Evolutionary conservation across 495 filamentous ascomycete genomes (phyloP).

Genomic region (Daldinia decipiens): DNA sequence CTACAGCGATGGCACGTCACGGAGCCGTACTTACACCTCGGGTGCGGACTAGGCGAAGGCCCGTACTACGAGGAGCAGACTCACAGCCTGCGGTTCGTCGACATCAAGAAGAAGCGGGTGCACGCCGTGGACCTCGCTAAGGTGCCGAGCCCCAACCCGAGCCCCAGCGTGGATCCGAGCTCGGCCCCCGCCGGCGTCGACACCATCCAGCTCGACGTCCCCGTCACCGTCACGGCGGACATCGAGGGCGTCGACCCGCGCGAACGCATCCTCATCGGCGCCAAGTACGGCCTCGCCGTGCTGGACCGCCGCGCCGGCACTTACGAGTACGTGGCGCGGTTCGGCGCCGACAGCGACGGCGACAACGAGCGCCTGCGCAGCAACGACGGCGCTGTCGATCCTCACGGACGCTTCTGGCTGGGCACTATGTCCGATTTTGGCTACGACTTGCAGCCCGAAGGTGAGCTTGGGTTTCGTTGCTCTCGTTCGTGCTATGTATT

Average conservation of each 20-base stretch:
- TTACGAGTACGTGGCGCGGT: slow-evolving; percentile 57
- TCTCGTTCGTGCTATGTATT: no score
- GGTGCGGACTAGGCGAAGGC: slow-evolving; percentile 82
- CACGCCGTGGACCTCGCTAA: slow-evolving; percentile 76
- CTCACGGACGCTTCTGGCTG: slow-evolving; percentile 84
- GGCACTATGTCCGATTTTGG: slow-evolving; percentile 87
- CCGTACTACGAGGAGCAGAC: slow-evolving; percentile 78
- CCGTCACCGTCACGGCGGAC: slow-evolving; percentile 83
- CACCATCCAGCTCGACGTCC: slow-evolving; percentile 72
- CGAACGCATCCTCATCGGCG: slow-evolving; percentile 76
- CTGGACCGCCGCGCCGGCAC: slow-evolving; percentile 67
- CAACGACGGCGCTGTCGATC: slow-evolving; percentile 88
- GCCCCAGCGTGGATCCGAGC: slow-evolving; percentile 64
- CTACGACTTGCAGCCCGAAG: slow-evolving; percentile 62
- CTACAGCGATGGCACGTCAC: slow-evolving; percentile 58
- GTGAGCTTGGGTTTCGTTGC: slow-evolving; percentile 48
- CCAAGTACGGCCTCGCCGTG: slow-evolving; percentile 82
- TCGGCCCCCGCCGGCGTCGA: slow-evolving; percentile 65
- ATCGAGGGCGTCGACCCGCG: slow-evolving; percentile 73
- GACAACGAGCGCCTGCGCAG: slow-evolving; percentile 63
- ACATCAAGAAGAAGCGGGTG: slow-evolving; percentile 82
- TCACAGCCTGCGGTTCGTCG: slow-evolving; percentile 84
- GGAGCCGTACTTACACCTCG: slow-evolving; percentile 78
- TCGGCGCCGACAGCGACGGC: slow-evolving; percentile 58
- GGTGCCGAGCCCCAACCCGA: slow-evolving; percentile 62